These are phyloP conservation scores for Fusarium heterosporum DNA, from an alignment of 2,329 filamentous ascomycete genomes.

Conservation along the genomic window DNA sequence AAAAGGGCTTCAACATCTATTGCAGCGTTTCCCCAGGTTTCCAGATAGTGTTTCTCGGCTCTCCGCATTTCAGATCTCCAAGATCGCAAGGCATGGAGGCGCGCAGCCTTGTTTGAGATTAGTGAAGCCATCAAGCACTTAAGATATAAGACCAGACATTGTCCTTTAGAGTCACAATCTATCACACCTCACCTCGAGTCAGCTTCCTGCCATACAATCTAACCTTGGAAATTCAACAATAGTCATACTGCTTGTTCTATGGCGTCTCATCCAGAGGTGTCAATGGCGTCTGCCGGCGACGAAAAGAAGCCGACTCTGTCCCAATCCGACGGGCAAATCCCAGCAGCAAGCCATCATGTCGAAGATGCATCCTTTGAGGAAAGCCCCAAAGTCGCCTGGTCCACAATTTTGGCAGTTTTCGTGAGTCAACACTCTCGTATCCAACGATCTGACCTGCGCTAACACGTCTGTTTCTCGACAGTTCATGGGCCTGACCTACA, in stretches of 20 bases:
- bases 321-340: not conserved
- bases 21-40: not conserved
- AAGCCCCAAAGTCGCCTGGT: conserved; percentile 12
- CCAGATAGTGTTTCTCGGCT: not conserved
- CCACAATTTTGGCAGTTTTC: conserved; percentile 13
- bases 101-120: not conserved
- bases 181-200: not conserved
- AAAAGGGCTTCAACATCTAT: not conserved
- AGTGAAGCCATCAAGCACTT: not conserved
- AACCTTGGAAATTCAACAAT: not conserved
- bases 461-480: not conserved
- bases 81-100: no score
- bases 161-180: not conserved
- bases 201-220: not conserved
- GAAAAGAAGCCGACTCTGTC: not conserved
- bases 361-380: not conserved
- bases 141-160: not conserved
- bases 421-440: not conserved
- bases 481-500: conserved; percentile 20
- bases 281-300: not conserved
- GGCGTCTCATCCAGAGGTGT: not conserved
- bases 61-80: not conserved
- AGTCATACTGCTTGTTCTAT: not conserved
- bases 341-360: not conserved
- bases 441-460: not conserved